These are phyloP conservation scores for Zalaria sp. DNA, from an alignment of 2,329 filamentous ascomycete genomes.

Conservation along the genomic window DNA sequence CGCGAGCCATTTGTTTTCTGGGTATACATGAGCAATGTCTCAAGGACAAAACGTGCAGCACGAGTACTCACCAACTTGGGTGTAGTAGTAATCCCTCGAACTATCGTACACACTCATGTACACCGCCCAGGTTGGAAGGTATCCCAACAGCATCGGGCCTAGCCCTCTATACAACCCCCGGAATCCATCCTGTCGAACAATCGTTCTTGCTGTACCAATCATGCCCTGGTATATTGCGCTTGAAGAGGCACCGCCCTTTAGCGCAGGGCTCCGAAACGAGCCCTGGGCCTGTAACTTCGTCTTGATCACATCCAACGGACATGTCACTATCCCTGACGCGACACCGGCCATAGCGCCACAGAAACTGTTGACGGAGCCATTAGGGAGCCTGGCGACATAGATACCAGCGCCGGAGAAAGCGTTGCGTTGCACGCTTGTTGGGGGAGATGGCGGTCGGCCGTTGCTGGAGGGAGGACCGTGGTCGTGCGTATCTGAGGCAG, in stretches of 20 bases:
- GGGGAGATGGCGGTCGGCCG: neutral
- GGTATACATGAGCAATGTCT: conserved; percentile 7
- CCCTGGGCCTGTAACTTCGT: conserved; percentile 95
- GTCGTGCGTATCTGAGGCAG: conserved; percentile 13
- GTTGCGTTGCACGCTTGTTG: neutral
- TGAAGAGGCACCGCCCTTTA: conserved; percentile 25
- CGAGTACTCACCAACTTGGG: conserved; percentile 37
- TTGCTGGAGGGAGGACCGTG: conserved; percentile 10
- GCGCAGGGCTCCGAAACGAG: conserved; percentile 47
- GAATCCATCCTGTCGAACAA: conserved; percentile 78
- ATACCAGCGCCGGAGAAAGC: conserved; percentile 20
- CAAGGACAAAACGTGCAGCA: too few relatives aligned
- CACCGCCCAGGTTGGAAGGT: conserved; percentile 94
- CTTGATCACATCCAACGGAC: conserved; percentile 96
- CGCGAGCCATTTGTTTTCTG: conserved; percentile 63
- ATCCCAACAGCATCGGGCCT: conserved; percentile 87
- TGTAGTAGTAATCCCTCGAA: conserved; percentile 60
- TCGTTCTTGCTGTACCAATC: conserved; percentile 70
- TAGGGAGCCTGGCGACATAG: conserved; percentile 33
- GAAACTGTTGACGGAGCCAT: conserved; percentile 58
- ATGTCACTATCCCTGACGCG: conserved; percentile 86
- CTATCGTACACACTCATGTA: conserved; percentile 96
- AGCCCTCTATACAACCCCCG: conserved; percentile 85
- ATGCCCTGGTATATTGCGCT: conserved; percentile 66
- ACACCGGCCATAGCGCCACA: conserved; percentile 82